Base-by-base conservation (phyloP, 768 basidiomycete species). In the Mycena floridula region DNA sequence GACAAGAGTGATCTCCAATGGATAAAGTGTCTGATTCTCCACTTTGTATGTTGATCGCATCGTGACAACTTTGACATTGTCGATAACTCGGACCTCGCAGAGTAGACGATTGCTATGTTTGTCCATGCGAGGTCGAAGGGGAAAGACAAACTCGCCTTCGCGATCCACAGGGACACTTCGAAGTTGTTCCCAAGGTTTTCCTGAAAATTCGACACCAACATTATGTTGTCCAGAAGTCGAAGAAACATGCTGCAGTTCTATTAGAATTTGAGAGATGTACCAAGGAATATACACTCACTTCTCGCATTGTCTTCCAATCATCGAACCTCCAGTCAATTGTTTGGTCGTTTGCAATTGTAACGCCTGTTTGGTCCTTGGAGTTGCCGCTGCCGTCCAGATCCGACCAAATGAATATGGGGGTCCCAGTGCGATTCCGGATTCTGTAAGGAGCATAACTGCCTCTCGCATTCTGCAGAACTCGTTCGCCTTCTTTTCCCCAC, bases 321-420 rank as follows among this genome's bases (percentile, higher is more conserved):
- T 97, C 93, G 55, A 98, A 97, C 44, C 96, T 75, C 96, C 96
- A 98, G 45, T 97, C 94, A 4, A 89, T 69, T 7, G 73, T 80
- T 55, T 89, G 75, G 27, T 86, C 85, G 51, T 91, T 77, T 16
- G 77, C 66, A 27, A 99, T 66, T 54, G 81, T 78, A 35, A 81
- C 70, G 24, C 73, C 67, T 24, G 70, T 69, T 3, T 67, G 59
- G 46, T 79, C 76, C 37, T 73, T 74, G 12, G 65, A 59, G 43
- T 64, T 67, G 21, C 60, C 51, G 52, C 54, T 74, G 26, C 76
- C 75, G 39, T 89, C 86, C 16, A 73, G 60, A 51, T 95, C 92
- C 2, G 91, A 81, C 90, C 91, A 94, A 8, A 99, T 65, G 25
- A 82, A 74, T 30, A 99, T 67, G 2, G 85, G 66, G n/a, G 82